Evolutionary conservation across 768 basidiomycete genomes (phyloP).

Genomic region (Agaricus bisporus): DNA sequence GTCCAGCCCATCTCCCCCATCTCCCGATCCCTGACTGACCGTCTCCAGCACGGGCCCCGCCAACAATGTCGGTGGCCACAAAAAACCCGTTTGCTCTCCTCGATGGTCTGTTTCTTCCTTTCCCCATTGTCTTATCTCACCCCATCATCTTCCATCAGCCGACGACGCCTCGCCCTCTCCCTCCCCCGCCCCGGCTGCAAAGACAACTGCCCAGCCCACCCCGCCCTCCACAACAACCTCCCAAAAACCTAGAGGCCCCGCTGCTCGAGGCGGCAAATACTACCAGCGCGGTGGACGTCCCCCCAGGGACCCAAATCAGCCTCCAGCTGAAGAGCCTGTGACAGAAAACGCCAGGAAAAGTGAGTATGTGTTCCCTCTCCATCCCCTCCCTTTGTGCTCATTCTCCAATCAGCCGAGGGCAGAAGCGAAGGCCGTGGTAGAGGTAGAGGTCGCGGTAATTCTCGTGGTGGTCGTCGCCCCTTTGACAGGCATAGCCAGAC

Average conservation of each 20-base stretch:
- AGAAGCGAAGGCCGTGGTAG: constrained; percentile 46
- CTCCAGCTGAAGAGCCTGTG: constrained; percentile 22
- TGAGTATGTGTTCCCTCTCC: constrained; percentile 16
- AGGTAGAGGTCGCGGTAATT: constrained; percentile 42
- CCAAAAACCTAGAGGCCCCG: constrained; percentile 50
- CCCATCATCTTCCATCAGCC: constrained; percentile 22
- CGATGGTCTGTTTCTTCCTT: constrained; percentile 47
- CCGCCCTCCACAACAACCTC: constrained; percentile 31
- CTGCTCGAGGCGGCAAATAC: constrained; percentile 62
- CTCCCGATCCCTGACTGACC: constrained; percentile 11
- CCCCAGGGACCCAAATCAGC: constrained; percentile 26
- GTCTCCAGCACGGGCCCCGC: constrained; percentile 48
- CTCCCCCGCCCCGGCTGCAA: constrained; percentile 26
- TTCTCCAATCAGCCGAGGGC: too few relatives aligned
- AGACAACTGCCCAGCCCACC: constrained; percentile 13
- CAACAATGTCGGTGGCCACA: constrained; percentile 86
- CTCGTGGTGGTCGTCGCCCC: constrained; percentile 62
- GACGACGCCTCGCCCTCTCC: constrained; percentile 42
- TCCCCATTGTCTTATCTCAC: constrained; percentile 13
- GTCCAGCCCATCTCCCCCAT: constrained; percentile 9
- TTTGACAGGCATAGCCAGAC: constrained; percentile 87
- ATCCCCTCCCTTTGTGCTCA: constrained; percentile 1
- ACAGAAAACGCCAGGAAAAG: constrained; percentile 29
- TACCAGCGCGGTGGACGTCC: constrained; percentile 51
- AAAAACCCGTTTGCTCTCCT: constrained; percentile 83